A percentile compares a stretch with the other conserved stretches of the same genome.
Evolutionary conservation across 345 rosid genomes (phyloP).

Genomic region (Camelina hispida): DNA sequence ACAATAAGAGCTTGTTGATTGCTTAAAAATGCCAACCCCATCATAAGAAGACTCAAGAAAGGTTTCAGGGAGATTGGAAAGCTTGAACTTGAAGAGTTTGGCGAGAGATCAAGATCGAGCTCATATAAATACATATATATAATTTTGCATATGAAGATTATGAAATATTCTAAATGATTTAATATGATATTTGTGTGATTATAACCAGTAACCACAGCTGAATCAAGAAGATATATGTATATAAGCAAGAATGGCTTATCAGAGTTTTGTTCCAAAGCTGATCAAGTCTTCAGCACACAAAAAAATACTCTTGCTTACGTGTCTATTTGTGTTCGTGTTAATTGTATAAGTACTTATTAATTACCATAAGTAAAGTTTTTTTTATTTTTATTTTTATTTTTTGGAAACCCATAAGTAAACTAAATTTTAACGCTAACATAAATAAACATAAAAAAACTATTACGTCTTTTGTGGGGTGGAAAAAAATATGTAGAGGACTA

Average conservation of each 20-base stretch:
- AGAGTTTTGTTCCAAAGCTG: conserved; percentile 31
- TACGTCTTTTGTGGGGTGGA: not conserved
- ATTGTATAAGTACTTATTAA: not conserved
- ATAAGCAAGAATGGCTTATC: conserved; percentile 20
- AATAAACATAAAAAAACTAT: not conserved
- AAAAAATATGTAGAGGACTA: not conserved
- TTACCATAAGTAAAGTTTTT: not conserved
- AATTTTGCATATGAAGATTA: conserved; percentile 14
- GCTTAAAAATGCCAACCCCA: not conserved
- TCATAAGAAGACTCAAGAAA: conserved; percentile 13
- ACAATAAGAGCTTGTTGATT: conserved; percentile 53
- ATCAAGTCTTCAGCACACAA: conserved; percentile 4
- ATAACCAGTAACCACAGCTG: conserved; percentile 10
- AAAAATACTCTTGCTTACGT: not conserved
- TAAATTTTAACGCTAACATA: not conserved
- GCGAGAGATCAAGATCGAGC: conserved; percentile 19
- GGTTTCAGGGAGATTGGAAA: conserved; percentile 14
- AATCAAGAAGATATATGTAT: conserved; percentile 22
- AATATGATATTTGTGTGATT: conserved; percentile 25
- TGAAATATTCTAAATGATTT: conserved; percentile 20
- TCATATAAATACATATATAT: not conserved
- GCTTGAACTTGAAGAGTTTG: conserved; percentile 19
- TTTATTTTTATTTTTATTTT: not conserved
- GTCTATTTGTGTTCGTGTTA: not conserved
- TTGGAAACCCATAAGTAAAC: not conserved